phyloP scores from a whole-genome alignment of 371 early-diverging fungal genomes.

The Choanephora cucurbitarum region DNA sequence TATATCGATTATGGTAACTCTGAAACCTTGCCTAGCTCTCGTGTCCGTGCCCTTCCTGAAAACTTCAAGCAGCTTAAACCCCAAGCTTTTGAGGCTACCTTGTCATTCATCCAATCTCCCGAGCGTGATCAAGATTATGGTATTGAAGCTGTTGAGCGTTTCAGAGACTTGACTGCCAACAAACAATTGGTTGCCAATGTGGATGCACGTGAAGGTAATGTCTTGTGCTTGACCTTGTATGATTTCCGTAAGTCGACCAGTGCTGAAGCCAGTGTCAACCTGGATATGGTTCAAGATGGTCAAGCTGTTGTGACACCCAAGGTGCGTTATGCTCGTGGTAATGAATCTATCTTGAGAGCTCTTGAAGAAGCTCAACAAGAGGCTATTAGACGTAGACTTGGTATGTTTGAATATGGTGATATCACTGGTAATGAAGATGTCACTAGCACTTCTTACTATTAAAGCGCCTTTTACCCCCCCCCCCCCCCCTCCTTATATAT shows the following conservation, averaged over 20 bases:
- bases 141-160: slow-evolving; percentile 67
- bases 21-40: slow-evolving; percentile 61
- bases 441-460: slow-evolving; percentile 20
- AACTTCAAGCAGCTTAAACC: slow-evolving; percentile 69
- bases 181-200: slow-evolving; percentile 79
- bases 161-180: slow-evolving; percentile 66
- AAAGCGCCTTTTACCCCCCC: background rate
- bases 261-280: slow-evolving; percentile 75
- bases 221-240: slow-evolving; percentile 74
- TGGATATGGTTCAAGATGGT: slow-evolving; percentile 79
- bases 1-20: slow-evolving; percentile 95
- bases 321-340: slow-evolving; percentile 54
- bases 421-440: slow-evolving; percentile 75
- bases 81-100: slow-evolving; percentile 81
- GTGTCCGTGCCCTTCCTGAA: slow-evolving; percentile 66
- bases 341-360: slow-evolving; percentile 55
- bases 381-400: slow-evolving; percentile 62
- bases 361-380: slow-evolving; percentile 42
- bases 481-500: background rate
- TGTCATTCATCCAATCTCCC: slow-evolving; percentile 83
- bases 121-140: slow-evolving; percentile 72
- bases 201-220: slow-evolving; percentile 60
- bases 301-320: slow-evolving; percentile 68
- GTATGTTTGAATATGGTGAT: slow-evolving; percentile 92
- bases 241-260: slow-evolving; percentile 62